Evolutionary conservation across 352 stramenopile species (phyloP).

Genomic region (Phytopythium litorale): DNA sequence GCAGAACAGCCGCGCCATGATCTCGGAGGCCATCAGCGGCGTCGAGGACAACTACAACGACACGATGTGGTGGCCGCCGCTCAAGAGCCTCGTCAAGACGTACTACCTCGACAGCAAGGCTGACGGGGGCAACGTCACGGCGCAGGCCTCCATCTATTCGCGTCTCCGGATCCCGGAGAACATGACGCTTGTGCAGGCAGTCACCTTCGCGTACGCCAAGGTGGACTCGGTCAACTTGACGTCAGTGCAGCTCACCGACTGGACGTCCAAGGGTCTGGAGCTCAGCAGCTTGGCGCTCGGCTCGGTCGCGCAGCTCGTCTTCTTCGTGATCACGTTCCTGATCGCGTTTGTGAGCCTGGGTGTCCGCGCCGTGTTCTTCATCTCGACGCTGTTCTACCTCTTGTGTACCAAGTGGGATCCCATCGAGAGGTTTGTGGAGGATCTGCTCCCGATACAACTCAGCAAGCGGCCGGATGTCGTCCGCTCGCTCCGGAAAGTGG

Average conservation of each 20-base stretch:
- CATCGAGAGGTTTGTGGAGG: slow-evolving; percentile 78
- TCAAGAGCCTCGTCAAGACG: slow-evolving; percentile 79
- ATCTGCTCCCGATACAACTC: slow-evolving; percentile 73
- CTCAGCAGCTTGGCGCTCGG: slow-evolving; percentile 79
- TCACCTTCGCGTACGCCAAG: slow-evolving; percentile 78
- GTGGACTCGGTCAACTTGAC: slow-evolving; percentile 86
- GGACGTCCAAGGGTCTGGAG: slow-evolving; percentile 82
- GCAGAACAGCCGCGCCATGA: slow-evolving; percentile 76
- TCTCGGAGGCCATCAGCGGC: slow-evolving; percentile 67
- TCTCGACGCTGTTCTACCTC: slow-evolving; percentile 85
- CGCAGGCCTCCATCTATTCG: slow-evolving; percentile 43
- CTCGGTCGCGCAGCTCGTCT: slow-evolving; percentile 76
- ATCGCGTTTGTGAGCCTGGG: slow-evolving; percentile 86
- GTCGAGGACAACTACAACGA: slow-evolving; percentile 88
- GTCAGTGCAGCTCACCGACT: slow-evolving; percentile 80
- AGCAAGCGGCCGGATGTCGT: slow-evolving; percentile 70
- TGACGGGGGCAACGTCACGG: slow-evolving; percentile 47
- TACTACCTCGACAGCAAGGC: slow-evolving; percentile 77
- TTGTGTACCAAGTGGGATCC: slow-evolving; percentile 85
- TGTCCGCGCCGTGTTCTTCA: slow-evolving; percentile 85
- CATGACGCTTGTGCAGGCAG: slow-evolving; percentile 74
- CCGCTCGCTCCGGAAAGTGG: slow-evolving; percentile 67
- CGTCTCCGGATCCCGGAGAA: slow-evolving; percentile 65
- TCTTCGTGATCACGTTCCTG: slow-evolving; percentile 71
- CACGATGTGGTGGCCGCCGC: slow-evolving; percentile 86